These are phyloP conservation scores for Corrigiola litoralis DNA, from an alignment of 179 eudicot genomes.

Conservation along the genomic window DNA sequence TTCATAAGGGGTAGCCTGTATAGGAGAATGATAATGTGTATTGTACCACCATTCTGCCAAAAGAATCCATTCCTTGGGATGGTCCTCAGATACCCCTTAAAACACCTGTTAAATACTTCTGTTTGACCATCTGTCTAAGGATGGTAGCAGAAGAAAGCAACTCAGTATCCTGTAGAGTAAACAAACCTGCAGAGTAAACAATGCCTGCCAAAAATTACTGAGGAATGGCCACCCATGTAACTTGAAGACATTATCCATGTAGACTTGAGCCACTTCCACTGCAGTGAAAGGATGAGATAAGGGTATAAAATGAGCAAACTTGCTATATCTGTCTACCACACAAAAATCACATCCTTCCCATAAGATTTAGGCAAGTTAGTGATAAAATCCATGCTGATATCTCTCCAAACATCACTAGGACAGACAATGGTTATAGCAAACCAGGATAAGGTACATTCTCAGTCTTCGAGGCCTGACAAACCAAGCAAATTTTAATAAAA, in stretches of 20 bases:
- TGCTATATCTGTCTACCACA: not conserved
- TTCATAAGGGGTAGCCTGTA: not conserved
- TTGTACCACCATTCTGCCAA: not conserved
- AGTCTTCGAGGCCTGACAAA: too few species aligned
- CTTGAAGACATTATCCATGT: not conserved
- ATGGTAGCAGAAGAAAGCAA: too few species aligned
- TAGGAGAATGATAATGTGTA: not conserved
- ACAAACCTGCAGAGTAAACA: too few species aligned
- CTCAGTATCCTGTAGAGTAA: too few species aligned
- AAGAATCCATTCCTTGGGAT: not conserved
- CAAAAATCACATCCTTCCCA: not conserved
- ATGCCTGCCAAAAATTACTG: too few species aligned
- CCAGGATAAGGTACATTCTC: too few species aligned
- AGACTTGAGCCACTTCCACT: not conserved
- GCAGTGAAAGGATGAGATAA: not conserved
- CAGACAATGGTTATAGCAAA: too few species aligned
- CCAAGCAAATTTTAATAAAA: too few species aligned
- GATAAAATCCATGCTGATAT: not conserved
- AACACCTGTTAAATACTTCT: not conserved
- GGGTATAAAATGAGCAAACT: not conserved
- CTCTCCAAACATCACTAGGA: not conserved
- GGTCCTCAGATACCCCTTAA: not conserved
- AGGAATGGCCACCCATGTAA: not conserved
- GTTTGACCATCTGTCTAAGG: not conserved
- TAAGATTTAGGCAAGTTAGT: not conserved